These are phyloP conservation scores for Vigna reflexopilosa DNA, from an alignment of 306 rosid genomes.

Conservation along the genomic window DNA sequence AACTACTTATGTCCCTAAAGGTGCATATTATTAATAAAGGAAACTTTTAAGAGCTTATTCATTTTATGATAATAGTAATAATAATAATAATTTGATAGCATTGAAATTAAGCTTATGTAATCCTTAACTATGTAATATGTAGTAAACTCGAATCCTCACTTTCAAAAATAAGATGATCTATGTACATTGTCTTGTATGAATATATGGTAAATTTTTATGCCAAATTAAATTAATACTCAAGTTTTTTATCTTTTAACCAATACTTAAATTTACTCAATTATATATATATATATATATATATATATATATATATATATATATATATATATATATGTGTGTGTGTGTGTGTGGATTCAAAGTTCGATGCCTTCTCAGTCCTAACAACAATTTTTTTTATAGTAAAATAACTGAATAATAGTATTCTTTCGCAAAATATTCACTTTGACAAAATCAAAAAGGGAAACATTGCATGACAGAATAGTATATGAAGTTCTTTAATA, in stretches of 20 bases:
- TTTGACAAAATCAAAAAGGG: neutral
- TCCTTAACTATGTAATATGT: neutral
- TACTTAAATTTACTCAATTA: neutral
- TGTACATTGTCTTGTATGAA: neutral
- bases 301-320: too few relatives aligned
- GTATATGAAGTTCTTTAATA: neutral
- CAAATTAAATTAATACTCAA: neutral
- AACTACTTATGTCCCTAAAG: neutral
- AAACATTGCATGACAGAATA: neutral
- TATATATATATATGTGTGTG: too few relatives aligned
- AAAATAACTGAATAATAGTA: conserved; percentile 22
- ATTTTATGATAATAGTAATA: neutral
- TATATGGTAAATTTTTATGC: neutral
- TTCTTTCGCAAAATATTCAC: conserved; percentile 36
- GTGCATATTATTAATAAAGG: neutral
- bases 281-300: too few relatives aligned
- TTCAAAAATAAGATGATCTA: neutral
- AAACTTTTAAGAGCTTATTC: neutral
- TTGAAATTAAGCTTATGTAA: neutral
- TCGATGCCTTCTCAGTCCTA: neutral
- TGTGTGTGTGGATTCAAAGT: neutral
- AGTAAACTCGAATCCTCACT: neutral
- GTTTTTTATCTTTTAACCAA: neutral
- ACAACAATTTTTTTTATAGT: neutral
- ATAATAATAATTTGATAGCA: too few relatives aligned